phyloP scores from a whole-genome alignment of 352 stramenopile genomes.

The Pythium insidiosum region DNA sequence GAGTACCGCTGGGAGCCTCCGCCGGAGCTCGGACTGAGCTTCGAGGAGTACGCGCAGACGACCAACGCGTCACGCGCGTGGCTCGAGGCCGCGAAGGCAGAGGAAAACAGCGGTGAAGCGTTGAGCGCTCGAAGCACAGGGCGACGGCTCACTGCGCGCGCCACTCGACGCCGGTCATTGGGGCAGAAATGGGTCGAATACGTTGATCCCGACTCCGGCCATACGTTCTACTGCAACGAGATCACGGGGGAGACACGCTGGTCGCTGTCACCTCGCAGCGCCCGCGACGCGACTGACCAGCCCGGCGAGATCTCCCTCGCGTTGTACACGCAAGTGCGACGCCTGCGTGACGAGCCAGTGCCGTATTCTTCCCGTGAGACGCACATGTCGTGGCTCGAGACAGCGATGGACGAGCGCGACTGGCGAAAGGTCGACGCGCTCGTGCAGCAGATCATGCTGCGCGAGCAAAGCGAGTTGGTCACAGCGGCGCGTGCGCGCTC shows the following conservation, averaged over 20 bases:
- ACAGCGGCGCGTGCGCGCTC: slow-evolving; percentile 11
- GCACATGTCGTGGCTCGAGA: slow-evolving; percentile 68
- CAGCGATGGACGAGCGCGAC: slow-evolving; percentile 41
- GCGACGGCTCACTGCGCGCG: slow-evolving; percentile 1
- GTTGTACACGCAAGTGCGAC: slow-evolving; percentile 39
- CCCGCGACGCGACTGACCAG: slow-evolving; percentile 31
- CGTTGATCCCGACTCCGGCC: slow-evolving; percentile 61
- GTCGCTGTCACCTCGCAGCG: slow-evolving; percentile 72
- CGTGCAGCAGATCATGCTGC: slow-evolving; percentile 62
- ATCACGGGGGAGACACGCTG: slow-evolving; percentile 82
- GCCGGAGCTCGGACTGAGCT: slow-evolving; percentile 43
- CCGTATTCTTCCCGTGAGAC: slow-evolving; percentile 40
- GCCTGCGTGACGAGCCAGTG: slow-evolving; percentile 35
- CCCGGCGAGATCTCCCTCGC: slow-evolving; percentile 57
- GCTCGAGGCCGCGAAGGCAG: slow-evolving; percentile 32
- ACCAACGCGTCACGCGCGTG: slow-evolving; percentile 50
- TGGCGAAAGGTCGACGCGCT: slow-evolving; percentile 65
- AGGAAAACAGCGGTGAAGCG: neutral
- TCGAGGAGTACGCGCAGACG: slow-evolving; percentile 32
- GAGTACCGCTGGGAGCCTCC: slow-evolving; percentile 80
- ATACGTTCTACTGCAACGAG: slow-evolving; percentile 91
- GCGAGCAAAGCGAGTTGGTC: slow-evolving; percentile 41
- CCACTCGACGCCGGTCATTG: slow-evolving; percentile 18
- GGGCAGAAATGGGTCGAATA: slow-evolving; percentile 81
- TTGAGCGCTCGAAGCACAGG: slow-evolving; percentile 13